Conservation (phyloP, 352 stramenopile genomes). For the Globisporangium megalacanthum region DNA sequence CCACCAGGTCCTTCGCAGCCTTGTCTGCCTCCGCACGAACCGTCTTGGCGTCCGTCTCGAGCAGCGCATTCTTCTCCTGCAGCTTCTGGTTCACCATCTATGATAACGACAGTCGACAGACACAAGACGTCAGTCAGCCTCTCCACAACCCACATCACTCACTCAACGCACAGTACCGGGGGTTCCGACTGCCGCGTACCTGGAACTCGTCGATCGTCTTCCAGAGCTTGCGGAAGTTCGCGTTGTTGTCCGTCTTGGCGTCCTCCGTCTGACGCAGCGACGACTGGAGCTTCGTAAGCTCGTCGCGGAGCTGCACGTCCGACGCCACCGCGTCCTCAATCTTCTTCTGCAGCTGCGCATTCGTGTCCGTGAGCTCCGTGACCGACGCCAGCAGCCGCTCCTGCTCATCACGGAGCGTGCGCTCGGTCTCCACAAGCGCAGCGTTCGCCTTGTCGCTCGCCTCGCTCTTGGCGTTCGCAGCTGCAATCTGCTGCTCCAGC, state of each 20-base stretch:
- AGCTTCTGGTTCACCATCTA: constrained; percentile 40
- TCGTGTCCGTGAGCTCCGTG: constrained; percentile 12
- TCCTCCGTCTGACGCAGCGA: constrained; percentile 25
- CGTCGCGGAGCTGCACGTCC: constrained; percentile 12
- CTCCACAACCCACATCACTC: background rate
- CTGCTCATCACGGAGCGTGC: constrained; percentile 17
- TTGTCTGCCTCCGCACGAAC: constrained; percentile 38
- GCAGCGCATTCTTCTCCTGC: constrained; percentile 31
- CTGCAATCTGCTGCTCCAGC: constrained; percentile 17
- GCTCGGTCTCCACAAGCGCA: constrained; percentile 16
- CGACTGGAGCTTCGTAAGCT: constrained; percentile 22
- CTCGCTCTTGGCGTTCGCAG: constrained; percentile 1
- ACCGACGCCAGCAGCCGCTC: constrained; percentile 21
- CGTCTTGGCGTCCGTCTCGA: constrained; percentile 35
- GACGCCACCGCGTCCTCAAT: constrained; percentile 16
- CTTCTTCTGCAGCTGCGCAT: constrained; percentile 24
- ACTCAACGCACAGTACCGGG: no score
- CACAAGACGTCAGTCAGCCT: background rate
- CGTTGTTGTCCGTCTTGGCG: constrained; percentile 37
- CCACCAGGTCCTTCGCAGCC: constrained; percentile 23
- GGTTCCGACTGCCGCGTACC: constrained; percentile 3
- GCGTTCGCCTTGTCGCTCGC: constrained; percentile 17
- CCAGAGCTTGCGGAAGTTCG: constrained; percentile 45
- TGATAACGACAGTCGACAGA: background rate
- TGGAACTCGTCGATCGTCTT: constrained; percentile 48